Evolutionary conservation across 2,329 filamentous ascomycete species (phyloP), one percentile per base, ranked within the genome.

Genomic region (Fusarium domesticum): DNA sequence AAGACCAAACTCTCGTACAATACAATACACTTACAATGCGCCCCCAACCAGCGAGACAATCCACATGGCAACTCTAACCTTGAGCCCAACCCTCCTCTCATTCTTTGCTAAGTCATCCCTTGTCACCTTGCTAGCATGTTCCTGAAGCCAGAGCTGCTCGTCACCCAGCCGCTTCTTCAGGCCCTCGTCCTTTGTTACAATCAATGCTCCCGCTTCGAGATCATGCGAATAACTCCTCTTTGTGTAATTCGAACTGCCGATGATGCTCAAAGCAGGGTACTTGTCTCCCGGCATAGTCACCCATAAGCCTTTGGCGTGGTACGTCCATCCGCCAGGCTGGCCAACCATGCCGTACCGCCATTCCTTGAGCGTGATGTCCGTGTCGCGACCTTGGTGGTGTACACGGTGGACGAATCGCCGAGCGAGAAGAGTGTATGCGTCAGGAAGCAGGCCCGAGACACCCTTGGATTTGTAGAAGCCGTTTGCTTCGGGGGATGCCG

Each of bases 231-330:
- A 97, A 62, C 89, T 95, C 20, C 93, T 77, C 65, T 93, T 91
- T 0, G 93, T 98, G 67, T 97, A 98, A 64, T 98, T 98, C 8
- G 87, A 93, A 63, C 88, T 95, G 2, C 93, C 93, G 1, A 98
- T 80, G 15, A 97, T 75, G 23, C 84, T 95, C 43, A 97, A 75
- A 37, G 85, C 84, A 0, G 90, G 90, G 31, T 83, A 71, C 28
- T 74, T 66, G 36, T 85, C 78, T 2, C 75, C 72, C 0, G 85
- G 80, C 42, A 92, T 74, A 0, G 87, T 89, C 18, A 96, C 76
- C 92, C 92, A 97, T 2, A 97, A 74, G 0, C 93, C 93, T 68
- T 98, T 98, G 37, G 93, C 93, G 60, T 98, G 93, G 67, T 98
- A 98, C 0, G 92, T 96, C 93, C 95, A 98, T 1, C 89, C 92